Conservation (phyloP, 2,329 filamentous ascomycete genomes). For the Verticillium longisporum region DNA sequence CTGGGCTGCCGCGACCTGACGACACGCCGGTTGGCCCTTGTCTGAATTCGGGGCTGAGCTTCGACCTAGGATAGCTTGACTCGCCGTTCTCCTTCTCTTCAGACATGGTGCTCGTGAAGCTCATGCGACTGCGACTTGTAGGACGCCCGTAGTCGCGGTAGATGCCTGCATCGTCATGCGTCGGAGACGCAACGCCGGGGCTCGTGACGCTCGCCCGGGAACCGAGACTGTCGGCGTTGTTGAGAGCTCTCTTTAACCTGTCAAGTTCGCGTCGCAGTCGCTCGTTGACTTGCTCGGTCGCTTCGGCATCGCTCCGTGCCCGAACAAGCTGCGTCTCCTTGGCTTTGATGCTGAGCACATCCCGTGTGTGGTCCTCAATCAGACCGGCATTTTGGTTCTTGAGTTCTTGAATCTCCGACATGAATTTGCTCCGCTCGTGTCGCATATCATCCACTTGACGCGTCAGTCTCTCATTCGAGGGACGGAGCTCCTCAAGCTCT, state of each 20-base stretch:
- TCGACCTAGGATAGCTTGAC: slow-evolving; percentile 37
- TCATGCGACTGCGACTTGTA: slow-evolving; percentile 44
- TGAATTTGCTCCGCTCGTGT: slow-evolving; percentile 72
- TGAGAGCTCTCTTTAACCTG: slow-evolving; percentile 80
- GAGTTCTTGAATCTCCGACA: slow-evolving; percentile 84
- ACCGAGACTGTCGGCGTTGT: slow-evolving; percentile 49
- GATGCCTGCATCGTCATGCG: slow-evolving; percentile 52
- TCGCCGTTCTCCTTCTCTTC: slow-evolving; percentile 74
- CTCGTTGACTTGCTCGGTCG: slow-evolving; percentile 79
- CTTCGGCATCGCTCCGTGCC: slow-evolving; percentile 82
- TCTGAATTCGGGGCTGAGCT: slow-evolving; percentile 48
- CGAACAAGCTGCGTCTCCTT: slow-evolving; percentile 97
- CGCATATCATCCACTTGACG: slow-evolving; percentile 74
- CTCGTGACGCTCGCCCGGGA: slow-evolving; percentile 17
- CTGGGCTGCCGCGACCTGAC: slow-evolving; percentile 54
- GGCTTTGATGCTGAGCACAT: slow-evolving; percentile 93
- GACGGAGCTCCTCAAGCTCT: slow-evolving; percentile 84
- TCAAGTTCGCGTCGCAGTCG: slow-evolving; percentile 84
- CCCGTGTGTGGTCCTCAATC: slow-evolving; percentile 94
- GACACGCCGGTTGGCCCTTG: slow-evolving; percentile 42
- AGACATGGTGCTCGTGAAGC: slow-evolving; percentile 58
- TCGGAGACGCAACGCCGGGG: slow-evolving; percentile 34
- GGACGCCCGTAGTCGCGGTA: slow-evolving; percentile 42
- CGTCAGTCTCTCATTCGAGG: slow-evolving; percentile 71
- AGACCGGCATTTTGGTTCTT: slow-evolving; percentile 95